phyloP scores from a whole-genome alignment of 2,329 filamentous ascomycete genomes.

The Orbilia javanica region DNA sequence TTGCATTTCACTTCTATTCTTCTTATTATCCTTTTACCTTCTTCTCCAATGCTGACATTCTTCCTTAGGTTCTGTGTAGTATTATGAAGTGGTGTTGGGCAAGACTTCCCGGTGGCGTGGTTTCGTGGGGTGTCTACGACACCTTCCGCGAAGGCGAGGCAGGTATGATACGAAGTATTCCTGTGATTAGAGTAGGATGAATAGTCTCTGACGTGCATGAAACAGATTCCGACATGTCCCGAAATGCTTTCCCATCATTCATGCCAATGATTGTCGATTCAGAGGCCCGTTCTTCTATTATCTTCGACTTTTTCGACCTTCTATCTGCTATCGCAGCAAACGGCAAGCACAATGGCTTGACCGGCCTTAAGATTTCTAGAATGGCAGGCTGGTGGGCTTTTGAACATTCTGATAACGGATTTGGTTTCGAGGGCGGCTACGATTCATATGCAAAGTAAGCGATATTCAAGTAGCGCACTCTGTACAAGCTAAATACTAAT shows the following conservation, averaged over 20 bases:
- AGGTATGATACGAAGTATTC: conserved; percentile 71
- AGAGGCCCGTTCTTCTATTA: conserved; percentile 84
- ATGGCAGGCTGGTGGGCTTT: conserved; percentile 99
- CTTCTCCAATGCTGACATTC: conserved; percentile 49
- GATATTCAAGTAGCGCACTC: neutral
- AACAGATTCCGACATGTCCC: conserved; percentile 87
- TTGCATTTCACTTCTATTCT: conserved; percentile 4
- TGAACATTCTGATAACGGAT: conserved; percentile 85
- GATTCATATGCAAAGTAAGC: conserved; percentile 83
- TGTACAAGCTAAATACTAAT: conserved; percentile 4
- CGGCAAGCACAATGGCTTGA: conserved; percentile 91
- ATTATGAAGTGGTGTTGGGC: conserved; percentile 99
- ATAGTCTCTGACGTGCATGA: conserved; percentile 37
- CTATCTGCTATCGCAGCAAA: conserved; percentile 91
- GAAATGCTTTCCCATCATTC: conserved; percentile 95
- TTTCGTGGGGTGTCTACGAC: conserved; percentile 97
- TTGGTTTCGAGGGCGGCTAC: conserved; percentile 95
- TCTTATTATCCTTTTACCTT: no score
- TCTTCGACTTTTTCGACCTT: conserved; percentile 96
- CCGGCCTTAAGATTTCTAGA: conserved; percentile 90
- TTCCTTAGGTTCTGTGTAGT: conserved; percentile 83
- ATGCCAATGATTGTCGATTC: conserved; percentile 94
- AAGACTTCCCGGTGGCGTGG: conserved; percentile 87
- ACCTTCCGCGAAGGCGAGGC: conserved; percentile 94
- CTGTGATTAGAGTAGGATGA: neutral